phyloP scores from a whole-genome alignment of 129 eudicot genomes.

The carrot (Daucus carota) region DNA sequence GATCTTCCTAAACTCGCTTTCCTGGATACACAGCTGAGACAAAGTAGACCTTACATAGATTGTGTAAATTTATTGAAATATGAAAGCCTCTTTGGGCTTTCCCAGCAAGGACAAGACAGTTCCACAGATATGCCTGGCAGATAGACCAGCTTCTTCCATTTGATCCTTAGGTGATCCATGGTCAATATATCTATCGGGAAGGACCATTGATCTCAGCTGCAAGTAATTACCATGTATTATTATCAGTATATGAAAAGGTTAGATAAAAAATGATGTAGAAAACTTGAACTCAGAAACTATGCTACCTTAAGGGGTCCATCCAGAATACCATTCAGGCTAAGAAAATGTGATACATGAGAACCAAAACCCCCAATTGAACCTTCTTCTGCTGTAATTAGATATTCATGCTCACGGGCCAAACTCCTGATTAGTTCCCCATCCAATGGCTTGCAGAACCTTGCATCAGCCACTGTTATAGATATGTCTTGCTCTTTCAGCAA shows the following conservation, averaged over 20 bases:
- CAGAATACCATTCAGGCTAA: conserved; percentile 12
- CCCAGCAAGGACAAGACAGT: conserved; percentile 62
- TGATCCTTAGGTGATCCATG: conserved; percentile 76
- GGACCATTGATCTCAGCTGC: conserved; percentile 78
- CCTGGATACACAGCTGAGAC: conserved; percentile 1
- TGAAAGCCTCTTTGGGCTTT: conserved; percentile 58
- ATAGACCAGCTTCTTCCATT: conserved; percentile 75
- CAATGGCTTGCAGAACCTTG: conserved; percentile 17
- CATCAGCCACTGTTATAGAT: conserved; percentile 12
- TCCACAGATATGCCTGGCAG: conserved; percentile 66
- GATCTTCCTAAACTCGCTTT: neutral
- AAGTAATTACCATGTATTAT: neutral
- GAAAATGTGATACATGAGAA: conserved; percentile 12
- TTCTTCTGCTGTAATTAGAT: conserved; percentile 11
- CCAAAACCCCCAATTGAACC: conserved; percentile 14
- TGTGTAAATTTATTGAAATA: conserved; percentile 19
- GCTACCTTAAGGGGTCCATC: conserved; percentile 13
- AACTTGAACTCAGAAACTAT: neutral
- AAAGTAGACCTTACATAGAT: neutral
- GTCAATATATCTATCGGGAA: conserved; percentile 70
- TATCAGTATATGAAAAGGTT: neutral
- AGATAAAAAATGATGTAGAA: neutral
- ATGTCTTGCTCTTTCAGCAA: conserved; percentile 9
- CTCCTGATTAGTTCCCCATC: conserved; percentile 11
- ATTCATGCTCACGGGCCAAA: conserved; percentile 10